Evolutionary conservation across 2,329 filamentous ascomycete genomes (phyloP), one percentile per base, ranked within the genome.

Genomic region (Ascocoryne sarcoides): DNA sequence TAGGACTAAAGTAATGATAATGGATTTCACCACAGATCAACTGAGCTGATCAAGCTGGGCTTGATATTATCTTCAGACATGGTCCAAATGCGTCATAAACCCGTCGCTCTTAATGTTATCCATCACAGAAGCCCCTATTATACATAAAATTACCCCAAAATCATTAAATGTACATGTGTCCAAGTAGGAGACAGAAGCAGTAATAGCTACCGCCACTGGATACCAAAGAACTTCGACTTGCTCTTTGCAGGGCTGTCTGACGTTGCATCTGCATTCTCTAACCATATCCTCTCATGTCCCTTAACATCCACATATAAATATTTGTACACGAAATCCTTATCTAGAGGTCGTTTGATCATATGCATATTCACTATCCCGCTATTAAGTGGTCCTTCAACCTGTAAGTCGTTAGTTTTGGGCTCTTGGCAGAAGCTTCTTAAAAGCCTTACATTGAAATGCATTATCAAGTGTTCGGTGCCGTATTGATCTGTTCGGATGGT

Each of bases 241-340:
- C 45, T 55, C 39, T 55, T 59, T 26, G 45, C 51, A 14, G 50
- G 32, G 28, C 46, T 46, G 20, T 53, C 46, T 18, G 48, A 41
- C 8, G 42, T 42, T 4, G 47, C 45, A 50, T 77, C 73, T 26
- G 70, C 68, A 40, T 79, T 76, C 57, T 84, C 79, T 12, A 85
- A 66, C 49, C 79, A 82, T 38, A 84, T 70, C 43, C 78, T 67
- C 40, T 71, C 67, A 36, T 80, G 73, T 0, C 85, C 87, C 52
- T 75, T 80, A 18, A 94, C 75, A 60, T 95, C 88, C 34, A 96
- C 60, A 38, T 79, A 84, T 31, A 96, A 68, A 57, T 87, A 79
- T 57, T 80, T 77, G 63, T 95, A 95, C 53, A 84, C 74, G 58
- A 79, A 95, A 54, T 87, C 76, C 30, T 86, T 79, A 37, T 69